phyloP scores from a whole-genome alignment of 2,329 filamentous ascomycete genomes.

The Pseudocercospora crystallina region DNA sequence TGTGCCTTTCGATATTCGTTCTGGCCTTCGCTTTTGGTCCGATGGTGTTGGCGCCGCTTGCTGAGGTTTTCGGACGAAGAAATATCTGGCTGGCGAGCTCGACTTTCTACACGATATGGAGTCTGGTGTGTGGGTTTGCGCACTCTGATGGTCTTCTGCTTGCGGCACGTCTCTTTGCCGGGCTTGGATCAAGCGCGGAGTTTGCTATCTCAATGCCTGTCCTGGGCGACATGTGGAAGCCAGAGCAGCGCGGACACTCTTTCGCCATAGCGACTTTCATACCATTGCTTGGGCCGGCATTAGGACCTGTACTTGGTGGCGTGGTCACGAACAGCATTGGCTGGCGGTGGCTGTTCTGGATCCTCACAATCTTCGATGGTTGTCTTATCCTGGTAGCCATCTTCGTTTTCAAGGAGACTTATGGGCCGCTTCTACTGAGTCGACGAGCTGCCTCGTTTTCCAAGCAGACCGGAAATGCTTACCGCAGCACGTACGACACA shows the following conservation, averaged over 20 bases:
- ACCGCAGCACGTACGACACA: not conserved
- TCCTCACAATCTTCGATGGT: conserved; percentile 38
- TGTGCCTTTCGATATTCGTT: conserved; percentile 44
- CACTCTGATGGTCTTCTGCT: conserved; percentile 44
- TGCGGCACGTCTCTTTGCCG: conserved; percentile 48
- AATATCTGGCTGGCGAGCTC: conserved; percentile 25
- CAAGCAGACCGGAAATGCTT: conserved; percentile 41
- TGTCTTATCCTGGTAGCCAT: conserved; percentile 34
- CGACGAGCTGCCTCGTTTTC: conserved; percentile 30
- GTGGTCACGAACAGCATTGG: conserved; percentile 38
- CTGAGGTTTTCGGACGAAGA: conserved; percentile 51
- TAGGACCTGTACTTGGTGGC: conserved; percentile 31
- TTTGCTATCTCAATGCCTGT: conserved; percentile 40
- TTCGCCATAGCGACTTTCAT: conserved; percentile 28
- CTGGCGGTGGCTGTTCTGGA: conserved; percentile 49
- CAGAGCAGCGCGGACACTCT: conserved; percentile 48
- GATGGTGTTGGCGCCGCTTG: conserved; percentile 46
- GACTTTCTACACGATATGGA: conserved; percentile 53
- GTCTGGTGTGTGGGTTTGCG: conserved; percentile 48
- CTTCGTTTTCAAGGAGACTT: conserved; percentile 45
- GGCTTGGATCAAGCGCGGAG: conserved; percentile 50
- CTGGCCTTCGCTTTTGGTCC: conserved; percentile 48
- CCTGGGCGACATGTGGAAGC: conserved; percentile 41
- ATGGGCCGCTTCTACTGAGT: not conserved
- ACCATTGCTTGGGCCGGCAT: conserved; percentile 30